Evolutionary conservation across 2,329 filamentous ascomycete species (phyloP), one percentile per base, ranked within the genome.

Genomic region (Metarhizium album): DNA sequence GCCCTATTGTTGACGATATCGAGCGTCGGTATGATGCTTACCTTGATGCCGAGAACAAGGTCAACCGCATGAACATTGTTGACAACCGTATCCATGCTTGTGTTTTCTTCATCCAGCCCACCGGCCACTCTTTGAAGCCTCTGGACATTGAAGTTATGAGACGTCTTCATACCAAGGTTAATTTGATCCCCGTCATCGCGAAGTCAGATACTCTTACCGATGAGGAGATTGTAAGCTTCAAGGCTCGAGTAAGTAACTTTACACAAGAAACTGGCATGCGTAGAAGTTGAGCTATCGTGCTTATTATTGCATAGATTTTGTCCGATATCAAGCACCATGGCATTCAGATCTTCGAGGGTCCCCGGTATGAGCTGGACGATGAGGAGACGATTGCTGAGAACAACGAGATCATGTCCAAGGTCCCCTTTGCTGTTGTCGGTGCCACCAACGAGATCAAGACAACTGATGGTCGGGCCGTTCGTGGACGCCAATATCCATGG

Each of bases 331-430:
- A 93, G 72, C 84, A 95, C 75, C 91, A 98, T 75, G 87, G 85
- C 64, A 96, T 98, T 64, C 90, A 96, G 71, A 98, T 98, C 74
- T 98, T 98, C 68, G 93, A 98, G 72, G 93, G 93, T 7, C 93
- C 93, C 58, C 87, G 91, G 60, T 98, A 98, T 72, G 93, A 98
- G 74, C 86, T 97, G 56, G 93, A 98, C 65, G 93, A 98, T 60
- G 93, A 98, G 73, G 93, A 98, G 80, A 98, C 93, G 37, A 96
- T 98, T 68, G 93, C 93, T 24, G 93, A 98, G 80, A 98, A 98
- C 80, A 93, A 95, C 71, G 93, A 98, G 76, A 98, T 98, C 71
- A 93, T 98, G 90, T 96, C 91, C 68, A 97, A 97, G 81, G 91
- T 98, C 53, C 93, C 93, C 40, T 98, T 98, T 64, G 93, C 93